Evolutionary conservation across 345 rosid genomes (phyloP), one percentile per base, ranked within the genome.

Genomic region (Brassica rapa): DNA sequence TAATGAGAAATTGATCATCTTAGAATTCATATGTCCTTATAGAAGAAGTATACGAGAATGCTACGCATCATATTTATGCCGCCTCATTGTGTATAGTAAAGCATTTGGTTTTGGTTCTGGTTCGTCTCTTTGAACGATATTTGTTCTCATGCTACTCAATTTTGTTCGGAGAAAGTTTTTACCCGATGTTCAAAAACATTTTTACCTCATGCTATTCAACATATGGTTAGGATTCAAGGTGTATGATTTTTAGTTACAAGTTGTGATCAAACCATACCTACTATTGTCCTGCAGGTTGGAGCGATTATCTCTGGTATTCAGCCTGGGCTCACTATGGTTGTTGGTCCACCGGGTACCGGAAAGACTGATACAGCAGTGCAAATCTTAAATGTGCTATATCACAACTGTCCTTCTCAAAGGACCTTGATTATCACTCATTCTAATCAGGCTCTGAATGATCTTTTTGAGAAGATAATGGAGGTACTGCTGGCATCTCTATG

Each of bases 281-380:
- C 66, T 51, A 10, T 15, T 67, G 39, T 72, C 70, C n/a, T 79
- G 81, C 90, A 95, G 98, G 85, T 90, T 78, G 98, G 97, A 77
- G 99, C 99, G 21, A 95, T 95, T 82, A 88, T 90, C 62, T 95
- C 99, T 74, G 99, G 99, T 74, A 86, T 93, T 82, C 98, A 95
- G 84, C 98, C 99, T 59, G 99, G 99, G 68, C 86, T 95, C 39
- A 91, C 98, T 39, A 93, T 95, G 99, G 98, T 93, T 66, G 99
- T 95, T 14, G 99, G 99, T 81, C 99, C 99, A 29, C 99, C 99
- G 12, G 99, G 99, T 80, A 95, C 98, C 0, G 99, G 99, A 78
- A 95, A 95, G 87, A 95, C 99, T 66, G 99, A 95, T 84, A 95
- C 98, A 66, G 99, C 98, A 43, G 99, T 95, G 83, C 99, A 95